A percentile compares a stretch with the other conserved stretches of the same genome.
phyloP scores from a whole-genome alignment of 345 rosid genomes.

The Triadica sebifera region DNA sequence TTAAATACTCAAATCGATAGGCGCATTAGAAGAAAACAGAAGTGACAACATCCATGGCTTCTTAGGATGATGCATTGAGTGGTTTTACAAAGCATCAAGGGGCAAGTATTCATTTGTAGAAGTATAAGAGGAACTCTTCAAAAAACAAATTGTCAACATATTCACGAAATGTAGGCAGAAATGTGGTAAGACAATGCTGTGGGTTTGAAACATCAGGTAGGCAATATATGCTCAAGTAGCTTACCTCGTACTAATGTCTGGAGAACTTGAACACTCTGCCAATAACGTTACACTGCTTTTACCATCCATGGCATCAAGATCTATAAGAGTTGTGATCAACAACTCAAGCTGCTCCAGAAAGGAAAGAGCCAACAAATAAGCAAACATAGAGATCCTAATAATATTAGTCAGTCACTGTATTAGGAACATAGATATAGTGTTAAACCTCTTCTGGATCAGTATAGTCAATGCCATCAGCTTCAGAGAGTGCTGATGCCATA shows the following conservation, averaged over 20 bases:
- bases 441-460: slow-evolving; percentile 87
- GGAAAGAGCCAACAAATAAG: slow-evolving; percentile 14
- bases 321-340: slow-evolving; percentile 73
- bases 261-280: slow-evolving; percentile 96
- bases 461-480: slow-evolving; percentile 91
- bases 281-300: slow-evolving; percentile 82
- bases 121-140: neutral
- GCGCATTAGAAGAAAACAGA: too few species aligned
- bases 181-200: too few species aligned
- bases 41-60: too few species aligned
- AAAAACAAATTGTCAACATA: neutral
- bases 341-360: slow-evolving; percentile 72
- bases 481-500: slow-evolving; percentile 95
- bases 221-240: slow-evolving; percentile 8
- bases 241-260: slow-evolving; percentile 83
- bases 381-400: neutral
- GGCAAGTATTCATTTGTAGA: neutral
- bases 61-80: neutral
- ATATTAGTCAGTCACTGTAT: neutral
- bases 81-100: neutral
- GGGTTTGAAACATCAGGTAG: neutral
- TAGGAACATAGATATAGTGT: slow-evolving; percentile 6
- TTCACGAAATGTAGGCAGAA: neutral
- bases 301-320: slow-evolving; percentile 98
- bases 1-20: neutral